Percentiles rank a stretch among this genome's conserved stretches.
Conservation (phyloP, 768 basidiomycete genomes). For the Russula abietina region DNA sequence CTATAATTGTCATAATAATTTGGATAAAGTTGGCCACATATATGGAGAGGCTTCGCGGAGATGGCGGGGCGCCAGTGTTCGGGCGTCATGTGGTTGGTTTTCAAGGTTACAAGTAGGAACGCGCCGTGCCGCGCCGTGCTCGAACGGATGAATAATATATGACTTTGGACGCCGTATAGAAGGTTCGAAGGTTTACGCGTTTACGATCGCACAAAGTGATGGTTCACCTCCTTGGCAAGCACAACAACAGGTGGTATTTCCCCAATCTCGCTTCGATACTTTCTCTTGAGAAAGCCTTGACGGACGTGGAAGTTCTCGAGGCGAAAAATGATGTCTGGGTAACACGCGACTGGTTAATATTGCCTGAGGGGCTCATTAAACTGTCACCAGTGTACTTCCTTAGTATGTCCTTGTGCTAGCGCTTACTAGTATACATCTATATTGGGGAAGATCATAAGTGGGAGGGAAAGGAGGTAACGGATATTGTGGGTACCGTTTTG, state of each 20-base stretch:
- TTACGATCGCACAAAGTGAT: neutral
- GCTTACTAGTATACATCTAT: conserved; percentile 49
- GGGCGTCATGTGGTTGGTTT: conserved; percentile 9
- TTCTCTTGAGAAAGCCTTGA: conserved; percentile 38
- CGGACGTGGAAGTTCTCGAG: conserved; percentile 34
- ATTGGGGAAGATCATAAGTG: neutral
- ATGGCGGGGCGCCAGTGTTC: conserved; percentile 6
- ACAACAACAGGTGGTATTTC: neutral
- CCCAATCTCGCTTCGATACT: conserved; percentile 42
- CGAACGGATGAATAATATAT: neutral
- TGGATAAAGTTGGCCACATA: conserved; percentile 27
- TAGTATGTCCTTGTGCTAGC: neutral
- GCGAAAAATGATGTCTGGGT: conserved; percentile 36
- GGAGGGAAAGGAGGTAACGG: neutral
- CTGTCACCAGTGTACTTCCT: neutral
- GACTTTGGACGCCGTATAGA: neutral
- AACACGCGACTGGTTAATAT: conserved; percentile 45
- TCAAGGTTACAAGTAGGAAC: neutral
- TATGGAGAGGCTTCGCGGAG: conserved; percentile 29
- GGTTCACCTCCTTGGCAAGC: neutral
- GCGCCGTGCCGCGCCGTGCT: neutral
- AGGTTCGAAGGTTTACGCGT: neutral
- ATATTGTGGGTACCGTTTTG: conserved; percentile 44
- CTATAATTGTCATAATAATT: neutral
- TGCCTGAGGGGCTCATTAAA: conserved; percentile 36